Conservation (phyloP, 495 filamentous ascomycete species). For the Xylona heveae region DNA sequence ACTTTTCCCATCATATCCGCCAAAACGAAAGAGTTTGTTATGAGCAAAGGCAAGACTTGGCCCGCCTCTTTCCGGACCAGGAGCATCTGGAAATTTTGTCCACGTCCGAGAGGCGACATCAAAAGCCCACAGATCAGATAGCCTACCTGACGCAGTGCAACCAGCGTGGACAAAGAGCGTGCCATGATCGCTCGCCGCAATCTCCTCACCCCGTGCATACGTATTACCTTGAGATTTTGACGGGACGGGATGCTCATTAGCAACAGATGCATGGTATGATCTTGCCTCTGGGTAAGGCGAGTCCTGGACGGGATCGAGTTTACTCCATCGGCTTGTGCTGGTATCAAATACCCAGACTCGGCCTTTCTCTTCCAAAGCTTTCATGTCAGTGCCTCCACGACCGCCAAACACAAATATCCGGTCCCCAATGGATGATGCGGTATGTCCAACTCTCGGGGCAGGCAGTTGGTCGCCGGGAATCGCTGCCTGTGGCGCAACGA, state of each 20-base stretch:
- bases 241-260: slow-evolving; percentile 10
- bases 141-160: slow-evolving; percentile 29
- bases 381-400: slow-evolving; percentile 20
- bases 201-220: background rate
- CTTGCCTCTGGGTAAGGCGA: slow-evolving; percentile 18
- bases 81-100: slow-evolving; percentile 38
- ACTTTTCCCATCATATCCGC: slow-evolving; percentile 43
- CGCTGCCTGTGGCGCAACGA: slow-evolving; percentile 22
- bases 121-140: slow-evolving; percentile 54
- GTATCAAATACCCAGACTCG: slow-evolving; percentile 47
- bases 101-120: slow-evolving; percentile 33
- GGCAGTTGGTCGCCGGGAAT: slow-evolving; percentile 23
- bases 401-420: slow-evolving; percentile 46
- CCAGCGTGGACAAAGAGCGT: slow-evolving; percentile 53
- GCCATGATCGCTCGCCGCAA: slow-evolving; percentile 9
- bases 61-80: slow-evolving; percentile 37
- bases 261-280: slow-evolving; percentile 11
- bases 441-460: slow-evolving; percentile 30
- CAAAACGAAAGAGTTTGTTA: slow-evolving; percentile 44
- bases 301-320: slow-evolving; percentile 25
- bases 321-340: slow-evolving; percentile 29
- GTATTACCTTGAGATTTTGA: too few species aligned
- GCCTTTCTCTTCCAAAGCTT: slow-evolving; percentile 34
- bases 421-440: slow-evolving; percentile 32
- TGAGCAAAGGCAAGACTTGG: slow-evolving; percentile 34